Conservation (phyloP, 1,284 basidiomycete genomes). For the Vanrija pseudolonga region DNA sequence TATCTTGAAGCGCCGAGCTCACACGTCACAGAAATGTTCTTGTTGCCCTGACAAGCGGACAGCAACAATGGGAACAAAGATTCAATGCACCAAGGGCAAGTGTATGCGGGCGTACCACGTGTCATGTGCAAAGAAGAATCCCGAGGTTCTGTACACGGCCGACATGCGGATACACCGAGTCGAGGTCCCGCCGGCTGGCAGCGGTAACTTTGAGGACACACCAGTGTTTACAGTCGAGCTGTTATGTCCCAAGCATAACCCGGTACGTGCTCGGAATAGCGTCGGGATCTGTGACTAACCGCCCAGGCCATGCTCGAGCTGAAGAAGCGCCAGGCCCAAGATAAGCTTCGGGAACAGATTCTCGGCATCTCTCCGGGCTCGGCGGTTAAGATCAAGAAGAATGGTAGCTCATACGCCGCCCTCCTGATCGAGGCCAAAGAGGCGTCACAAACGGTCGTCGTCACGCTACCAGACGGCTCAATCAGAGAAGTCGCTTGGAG, state of each 20-base stretch:
- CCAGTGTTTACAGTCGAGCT: slow-evolving; percentile 70
- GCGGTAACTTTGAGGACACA: background rate
- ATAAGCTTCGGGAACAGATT: slow-evolving; percentile 58
- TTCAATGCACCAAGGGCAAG: slow-evolving; percentile 87
- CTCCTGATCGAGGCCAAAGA: slow-evolving; percentile 66
- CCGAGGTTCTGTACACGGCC: slow-evolving; percentile 23
- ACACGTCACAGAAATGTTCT: slow-evolving; percentile 69
- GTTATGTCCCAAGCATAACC: slow-evolving; percentile 76
- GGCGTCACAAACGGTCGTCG: slow-evolving; percentile 64
- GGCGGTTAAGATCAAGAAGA: slow-evolving; percentile 73
- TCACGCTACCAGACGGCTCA: slow-evolving; percentile 36
- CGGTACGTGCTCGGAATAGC: slow-evolving; percentile 44
- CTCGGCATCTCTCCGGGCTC: slow-evolving; percentile 64
- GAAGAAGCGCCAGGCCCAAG: slow-evolving; percentile 66
- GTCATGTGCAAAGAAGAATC: slow-evolving; percentile 64
- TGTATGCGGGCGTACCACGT: slow-evolving; percentile 92
- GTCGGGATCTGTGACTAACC: too few species aligned
- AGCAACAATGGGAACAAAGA: slow-evolving; percentile 78
- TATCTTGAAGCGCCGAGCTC: background rate
- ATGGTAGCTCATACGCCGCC: slow-evolving; percentile 74
- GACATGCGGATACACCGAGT: slow-evolving; percentile 2
- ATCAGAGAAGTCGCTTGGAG: slow-evolving; percentile 7
- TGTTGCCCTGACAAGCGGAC: slow-evolving; percentile 66
- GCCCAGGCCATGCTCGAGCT: slow-evolving; percentile 48
- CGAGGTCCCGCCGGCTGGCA: background rate